Evolutionary conservation across 2,329 filamentous ascomycete genomes (phyloP), one percentile per base, ranked within the genome.

Genomic region (Bretziella fagacearum): DNA sequence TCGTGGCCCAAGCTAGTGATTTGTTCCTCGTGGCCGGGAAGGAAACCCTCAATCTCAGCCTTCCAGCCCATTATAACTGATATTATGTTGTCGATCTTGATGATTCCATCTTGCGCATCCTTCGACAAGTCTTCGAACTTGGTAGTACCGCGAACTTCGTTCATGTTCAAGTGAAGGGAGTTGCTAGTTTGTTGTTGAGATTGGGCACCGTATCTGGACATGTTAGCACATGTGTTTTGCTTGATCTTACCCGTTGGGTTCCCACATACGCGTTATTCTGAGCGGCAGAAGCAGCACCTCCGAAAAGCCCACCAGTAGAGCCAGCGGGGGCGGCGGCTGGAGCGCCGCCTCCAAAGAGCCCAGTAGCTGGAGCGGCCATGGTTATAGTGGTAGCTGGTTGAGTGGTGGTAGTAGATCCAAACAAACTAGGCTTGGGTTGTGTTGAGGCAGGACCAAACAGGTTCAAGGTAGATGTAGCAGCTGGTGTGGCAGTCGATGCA

Each of bases 111-210:
- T 58, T 93, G 85, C 13, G 94, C 68, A 25, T 84, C 77, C 54
- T 89, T 81, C 51, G 83, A 77, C 23, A 94, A 78, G 61, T 94
- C 89, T 58, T 86, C 84, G 66, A 91, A 95, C 52, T 91, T 84
- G 3, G 86, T 94, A 0, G 87, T 93, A 13, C 82, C 81, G 45
- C 85, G 77, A 51, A 96, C 68, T 58, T 83, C 84, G 55, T 74
- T 74, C 45, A 83, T 64, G 61, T 91, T 83, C 56, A 93, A 82
- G 56, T 82, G 79, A 15, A 85, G 81, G 15, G 81, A 84, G 0
- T 80, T 77, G 70, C 57, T 45, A 29, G 32, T 48, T 48, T 15
- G 23, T n/a, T n/a, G 18, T 20, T 32, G 29, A 11, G 41, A 6
- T 37, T 46, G 49, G 6, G 35, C 29, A 41, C 50, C 50, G 17